Evolutionary conservation across 2,329 filamentous ascomycete genomes (phyloP).

Genomic region (Diaporthe citriasiana): DNA sequence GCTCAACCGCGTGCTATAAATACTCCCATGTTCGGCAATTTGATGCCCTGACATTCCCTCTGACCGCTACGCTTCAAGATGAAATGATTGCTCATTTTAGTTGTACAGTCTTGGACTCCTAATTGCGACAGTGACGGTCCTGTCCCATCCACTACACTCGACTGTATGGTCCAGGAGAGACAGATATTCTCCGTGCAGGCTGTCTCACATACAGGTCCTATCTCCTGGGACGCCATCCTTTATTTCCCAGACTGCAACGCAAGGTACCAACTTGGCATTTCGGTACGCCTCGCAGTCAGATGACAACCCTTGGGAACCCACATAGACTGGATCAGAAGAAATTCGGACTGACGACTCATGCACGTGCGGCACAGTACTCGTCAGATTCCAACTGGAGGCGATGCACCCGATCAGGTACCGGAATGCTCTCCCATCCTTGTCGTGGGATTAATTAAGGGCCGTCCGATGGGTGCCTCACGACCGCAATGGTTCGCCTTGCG

Average conservation of each 20-base stretch:
- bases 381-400: not conserved
- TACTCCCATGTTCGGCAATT: not conserved
- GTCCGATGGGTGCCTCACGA: slow-evolving; percentile 1
- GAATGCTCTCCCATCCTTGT: not conserved
- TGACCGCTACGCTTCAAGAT: not conserved
- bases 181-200: not conserved
- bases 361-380: not conserved
- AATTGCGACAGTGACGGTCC: not conserved
- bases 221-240: not conserved
- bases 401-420: not conserved
- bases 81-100: not conserved
- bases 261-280: not conserved
- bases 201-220: not conserved
- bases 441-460: not conserved
- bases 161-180: not conserved
- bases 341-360: not conserved
- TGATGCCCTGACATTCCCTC: not conserved
- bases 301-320: not conserved
- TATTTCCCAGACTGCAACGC: slow-evolving; percentile 2
- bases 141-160: not conserved
- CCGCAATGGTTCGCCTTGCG: not conserved
- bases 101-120: not conserved
- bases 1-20: not conserved
- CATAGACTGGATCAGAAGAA: not conserved
- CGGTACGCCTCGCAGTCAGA: not conserved